phyloP scores from a whole-genome alignment of 352 stramenopile species.

The Phytophthora idaei region DNA sequence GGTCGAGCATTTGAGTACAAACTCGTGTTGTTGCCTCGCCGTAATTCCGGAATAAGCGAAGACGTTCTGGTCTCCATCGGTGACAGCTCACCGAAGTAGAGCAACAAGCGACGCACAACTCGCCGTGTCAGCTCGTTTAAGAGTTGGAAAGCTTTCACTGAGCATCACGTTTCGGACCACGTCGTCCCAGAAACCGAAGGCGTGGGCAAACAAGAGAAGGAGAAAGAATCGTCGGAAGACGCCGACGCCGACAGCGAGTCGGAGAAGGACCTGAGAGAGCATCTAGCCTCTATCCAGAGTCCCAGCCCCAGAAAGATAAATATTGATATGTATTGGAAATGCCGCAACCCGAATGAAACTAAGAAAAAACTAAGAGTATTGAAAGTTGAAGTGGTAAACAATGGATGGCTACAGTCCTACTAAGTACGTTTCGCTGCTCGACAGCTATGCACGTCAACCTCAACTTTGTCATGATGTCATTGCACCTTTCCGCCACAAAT shows the following conservation, averaged over 20 bases:
- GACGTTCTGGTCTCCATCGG: conserved; percentile 5
- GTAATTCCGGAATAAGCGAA: conserved; percentile 20
- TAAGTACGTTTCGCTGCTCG: conserved; percentile 32
- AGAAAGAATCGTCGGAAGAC: conserved; percentile 2
- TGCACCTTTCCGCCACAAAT: not conserved
- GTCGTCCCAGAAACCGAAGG: conserved; percentile 7
- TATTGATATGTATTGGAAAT: conserved; percentile 1
- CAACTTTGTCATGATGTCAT: not conserved
- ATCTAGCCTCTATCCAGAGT: conserved; percentile 57
- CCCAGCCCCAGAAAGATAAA: conserved; percentile 19
- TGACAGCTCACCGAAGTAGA: conserved; percentile 10
- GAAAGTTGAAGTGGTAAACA: conserved; percentile 13
- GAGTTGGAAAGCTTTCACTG: conserved; percentile 5
- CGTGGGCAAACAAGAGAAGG: not conserved
- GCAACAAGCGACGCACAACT: conserved; percentile 15
- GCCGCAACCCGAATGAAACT: not conserved
- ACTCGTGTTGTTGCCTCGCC: conserved; percentile 30
- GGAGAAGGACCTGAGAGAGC: conserved; percentile 40
- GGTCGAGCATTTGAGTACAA: conserved; percentile 57
- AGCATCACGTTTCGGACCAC: conserved; percentile 2
- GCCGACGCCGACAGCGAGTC: conserved; percentile 35
- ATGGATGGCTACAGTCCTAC: conserved; percentile 13
- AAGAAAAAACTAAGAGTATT: not conserved
- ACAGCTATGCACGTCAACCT: not conserved
- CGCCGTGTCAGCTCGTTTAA: conserved; percentile 20